Percentiles rank a stretch among this genome's conserved stretches.
Conservation (phyloP, 2,329 filamentous ascomycete genomes). For the Podosphaera leucotricha region DNA sequence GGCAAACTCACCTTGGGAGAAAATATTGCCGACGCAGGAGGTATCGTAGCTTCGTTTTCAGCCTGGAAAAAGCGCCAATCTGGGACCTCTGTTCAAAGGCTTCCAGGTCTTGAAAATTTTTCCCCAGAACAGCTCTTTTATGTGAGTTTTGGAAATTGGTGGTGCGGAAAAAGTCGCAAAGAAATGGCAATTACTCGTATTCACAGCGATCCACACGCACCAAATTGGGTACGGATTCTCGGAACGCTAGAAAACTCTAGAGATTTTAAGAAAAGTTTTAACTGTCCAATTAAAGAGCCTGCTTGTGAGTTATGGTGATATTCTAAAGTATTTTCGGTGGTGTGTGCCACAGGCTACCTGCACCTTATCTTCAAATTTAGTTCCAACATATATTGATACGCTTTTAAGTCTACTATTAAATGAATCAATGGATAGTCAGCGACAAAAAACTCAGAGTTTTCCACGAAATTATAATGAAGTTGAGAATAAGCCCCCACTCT, state of each 20-base stretch:
- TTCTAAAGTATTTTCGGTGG: too few species aligned
- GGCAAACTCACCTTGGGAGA: slow-evolving; percentile 40
- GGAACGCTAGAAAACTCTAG: slow-evolving; percentile 43
- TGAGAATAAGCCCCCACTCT: too few species aligned
- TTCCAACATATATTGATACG: too few species aligned
- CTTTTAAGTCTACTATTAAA: too few species aligned
- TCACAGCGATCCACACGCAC: slow-evolving; percentile 41
- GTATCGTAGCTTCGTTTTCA: slow-evolving; percentile 34
- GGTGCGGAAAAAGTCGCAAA: slow-evolving; percentile 40
- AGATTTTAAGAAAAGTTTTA: slow-evolving; percentile 43
- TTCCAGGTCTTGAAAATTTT: slow-evolving; percentile 38
- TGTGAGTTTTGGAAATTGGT: slow-evolving; percentile 37
- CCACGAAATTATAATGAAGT: too few species aligned
- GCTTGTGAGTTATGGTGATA: slow-evolving; percentile 48
- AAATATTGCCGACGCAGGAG: slow-evolving; percentile 50
- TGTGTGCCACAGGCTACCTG: too few species aligned
- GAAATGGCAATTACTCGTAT: slow-evolving; percentile 32
- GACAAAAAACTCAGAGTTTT: too few species aligned
- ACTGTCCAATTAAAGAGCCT: slow-evolving; percentile 39
- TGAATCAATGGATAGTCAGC: too few species aligned
- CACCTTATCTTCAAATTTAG: too few species aligned
- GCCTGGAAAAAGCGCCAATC: slow-evolving; percentile 38
- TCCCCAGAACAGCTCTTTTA: slow-evolving; percentile 49
- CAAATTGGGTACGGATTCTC: slow-evolving; percentile 33
- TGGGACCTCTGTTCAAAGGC: slow-evolving; percentile 21